Evolutionary conservation across 2,329 filamentous ascomycete species (phyloP), one percentile per base, ranked within the genome.

Genomic region (Tolypocladium endophyticum): DNA sequence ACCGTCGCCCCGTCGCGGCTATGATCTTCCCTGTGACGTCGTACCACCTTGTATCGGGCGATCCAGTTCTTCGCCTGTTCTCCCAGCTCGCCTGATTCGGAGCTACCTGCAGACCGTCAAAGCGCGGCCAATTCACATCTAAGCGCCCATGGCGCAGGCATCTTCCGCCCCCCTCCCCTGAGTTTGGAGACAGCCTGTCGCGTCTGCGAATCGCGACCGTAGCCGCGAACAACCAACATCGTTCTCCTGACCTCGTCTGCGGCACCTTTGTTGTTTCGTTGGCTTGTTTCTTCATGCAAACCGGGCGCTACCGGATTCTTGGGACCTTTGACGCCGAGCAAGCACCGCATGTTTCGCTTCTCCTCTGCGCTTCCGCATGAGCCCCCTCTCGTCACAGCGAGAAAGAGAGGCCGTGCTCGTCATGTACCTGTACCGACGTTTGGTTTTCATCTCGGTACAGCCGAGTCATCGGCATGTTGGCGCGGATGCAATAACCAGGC

Each of bases 241-340:
- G 25, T 3, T 25, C 7, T n/a, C 1, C 18, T 53, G 8, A 1
- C 20, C 35, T 56, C n/a, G 55, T 25, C 18, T 56, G 35, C 35
- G 28, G 55, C 23, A 28, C 18, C n/a, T 43, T 30, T 43, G 39
- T 18, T 23, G 23, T 28, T 28, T 38, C 39, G 55, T 56, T 41
- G 55, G 35, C 36, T 41, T 20, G 35, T 41, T 41, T 56, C 56
- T 55, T 67, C 60, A 69, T 69, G 67, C 67, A 70, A 59, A 65
- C 59, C 64, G 65, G 61, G 68, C 68, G 68, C 66, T 69, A 69
- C 70, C 70, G 66, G 61, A 67, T 62, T 64, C 58, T 66, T 65
- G 70, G 70, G 64, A 63, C 63, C 50, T 63, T 23, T 12, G 47
- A 53, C 50, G 50, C 50, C 50, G 18, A 6, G 30, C 50, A n/a